Percentiles rank a stretch among this genome's conserved stretches.
phyloP scores from a whole-genome alignment of 352 stramenopile species.

The Phytopythium aichiense region DNA sequence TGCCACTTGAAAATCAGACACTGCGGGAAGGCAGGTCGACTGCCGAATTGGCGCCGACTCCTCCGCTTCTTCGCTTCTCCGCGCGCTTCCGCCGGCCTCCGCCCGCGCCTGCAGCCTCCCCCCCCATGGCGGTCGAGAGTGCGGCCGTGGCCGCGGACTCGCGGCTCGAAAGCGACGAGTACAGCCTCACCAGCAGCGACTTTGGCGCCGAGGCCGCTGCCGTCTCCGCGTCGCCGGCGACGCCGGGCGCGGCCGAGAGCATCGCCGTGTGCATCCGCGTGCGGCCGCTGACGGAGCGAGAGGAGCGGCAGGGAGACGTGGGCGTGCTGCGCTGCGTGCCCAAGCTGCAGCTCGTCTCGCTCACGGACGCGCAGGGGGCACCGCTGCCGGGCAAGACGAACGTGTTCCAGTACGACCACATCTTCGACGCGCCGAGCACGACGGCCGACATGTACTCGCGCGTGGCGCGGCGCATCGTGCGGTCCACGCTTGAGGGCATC shows the following conservation, averaged over 20 bases:
- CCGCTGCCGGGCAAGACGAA: conserved; percentile 61
- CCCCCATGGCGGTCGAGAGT: neutral
- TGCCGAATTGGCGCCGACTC: neutral
- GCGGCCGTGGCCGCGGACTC: neutral
- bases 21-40: neutral
- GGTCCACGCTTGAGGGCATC: conserved; percentile 65
- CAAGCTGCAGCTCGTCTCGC: conserved; percentile 42
- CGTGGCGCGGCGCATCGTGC: conserved; percentile 68
- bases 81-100: neutral
- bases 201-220: neutral
- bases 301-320: conserved; percentile 38
- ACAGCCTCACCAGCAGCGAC: neutral
- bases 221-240: neutral
- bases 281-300: conserved; percentile 71
- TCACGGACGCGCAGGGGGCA: conserved; percentile 47
- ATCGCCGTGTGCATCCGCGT: conserved; percentile 84
- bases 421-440: conserved; percentile 52
- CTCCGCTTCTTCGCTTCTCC: neutral
- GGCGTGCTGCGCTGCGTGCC: conserved; percentile 39
- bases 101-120: neutral
- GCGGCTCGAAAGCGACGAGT: neutral
- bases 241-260: conserved; percentile 44
- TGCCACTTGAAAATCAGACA: neutral
- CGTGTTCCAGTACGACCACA: conserved; percentile 80
- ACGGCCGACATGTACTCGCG: conserved; percentile 55